These are phyloP conservation scores for Pilasporangium apinafurcum DNA, from an alignment of 352 stramenopile genomes.

Conservation along the genomic window DNA sequence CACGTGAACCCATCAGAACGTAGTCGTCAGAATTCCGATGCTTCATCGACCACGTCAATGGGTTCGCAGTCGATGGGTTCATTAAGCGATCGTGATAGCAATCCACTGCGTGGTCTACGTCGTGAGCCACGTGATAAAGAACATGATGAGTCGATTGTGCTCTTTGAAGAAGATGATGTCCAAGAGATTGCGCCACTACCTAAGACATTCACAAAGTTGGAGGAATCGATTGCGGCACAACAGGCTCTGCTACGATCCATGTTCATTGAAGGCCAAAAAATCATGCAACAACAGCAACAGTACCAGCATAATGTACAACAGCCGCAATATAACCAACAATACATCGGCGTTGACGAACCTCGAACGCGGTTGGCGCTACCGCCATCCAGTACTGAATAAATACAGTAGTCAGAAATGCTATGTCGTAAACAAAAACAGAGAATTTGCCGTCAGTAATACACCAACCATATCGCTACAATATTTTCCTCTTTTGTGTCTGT, in stretches of 20 bases:
- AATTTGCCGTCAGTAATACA: no score
- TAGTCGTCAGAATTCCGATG: conserved; percentile 37
- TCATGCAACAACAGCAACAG: conserved; percentile 26
- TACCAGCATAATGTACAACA: conserved; percentile 2
- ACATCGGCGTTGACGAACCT: conserved; percentile 15
- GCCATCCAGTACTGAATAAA: conserved; percentile 13
- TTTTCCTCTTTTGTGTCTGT: no score
- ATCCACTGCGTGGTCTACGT: conserved; percentile 15
- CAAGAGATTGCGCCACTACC: conserved; percentile 47
- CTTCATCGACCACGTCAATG: conserved; percentile 23
- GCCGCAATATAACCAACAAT: conserved; percentile 7
- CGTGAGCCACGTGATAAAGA: conserved; percentile 6
- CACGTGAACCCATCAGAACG: conserved; percentile 14
- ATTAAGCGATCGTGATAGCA: conserved; percentile 27
- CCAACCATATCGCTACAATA: no score
- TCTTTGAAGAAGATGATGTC: conserved; percentile 32
- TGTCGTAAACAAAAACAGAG: no score
- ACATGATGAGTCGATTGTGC: conserved; percentile 12
- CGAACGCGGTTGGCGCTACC: conserved; percentile 12
- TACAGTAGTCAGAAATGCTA: no score
- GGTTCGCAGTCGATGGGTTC: no score
- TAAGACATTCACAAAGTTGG: conserved; percentile 65
- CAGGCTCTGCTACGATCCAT: conserved; percentile 66
- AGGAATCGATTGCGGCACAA: conserved; percentile 72
- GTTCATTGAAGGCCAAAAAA: conserved; percentile 71